A percentile compares a stretch with the other conserved stretches of the same genome.
Conservation (phyloP, 208 protist species). For the Trypanosoma theileri region DNA sequence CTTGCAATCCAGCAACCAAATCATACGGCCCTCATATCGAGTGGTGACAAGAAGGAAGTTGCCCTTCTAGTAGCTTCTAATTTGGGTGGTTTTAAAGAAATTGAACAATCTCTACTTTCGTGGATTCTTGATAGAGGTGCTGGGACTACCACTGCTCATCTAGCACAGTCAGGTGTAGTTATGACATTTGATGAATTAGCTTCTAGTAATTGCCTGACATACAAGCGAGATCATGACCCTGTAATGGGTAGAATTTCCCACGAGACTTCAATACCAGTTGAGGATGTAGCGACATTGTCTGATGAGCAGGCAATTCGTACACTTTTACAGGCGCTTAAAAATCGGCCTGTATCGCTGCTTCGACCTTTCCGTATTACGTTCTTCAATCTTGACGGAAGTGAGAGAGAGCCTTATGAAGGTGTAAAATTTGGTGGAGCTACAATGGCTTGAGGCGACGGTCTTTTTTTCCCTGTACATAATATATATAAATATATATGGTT, state of each 20-base stretch:
- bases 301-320: conserved; percentile 78
- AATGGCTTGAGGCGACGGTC: neutral
- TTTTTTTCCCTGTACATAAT: no score
- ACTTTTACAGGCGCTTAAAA: conserved; percentile 59
- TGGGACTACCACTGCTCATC: conserved; percentile 73
- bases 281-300: conserved; percentile 62
- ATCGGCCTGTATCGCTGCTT: conserved; percentile 54
- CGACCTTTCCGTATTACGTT: conserved; percentile 81
- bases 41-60: conserved; percentile 36
- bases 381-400: conserved; percentile 85
- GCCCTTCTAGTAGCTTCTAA: conserved; percentile 75
- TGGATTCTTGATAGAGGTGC: conserved; percentile 80
- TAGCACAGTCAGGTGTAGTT: conserved; percentile 75
- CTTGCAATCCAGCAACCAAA: conserved; percentile 62
- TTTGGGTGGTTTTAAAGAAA: conserved; percentile 56
- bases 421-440: conserved; percentile 81
- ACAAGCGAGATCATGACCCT: conserved; percentile 40
- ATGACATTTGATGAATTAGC: conserved; percentile 90
- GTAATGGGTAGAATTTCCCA: conserved; percentile 39
- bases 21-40: conserved; percentile 45
- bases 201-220: conserved; percentile 42
- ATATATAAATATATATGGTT: neutral
- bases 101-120: conserved; percentile 68
- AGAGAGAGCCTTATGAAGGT: conserved; percentile 75
- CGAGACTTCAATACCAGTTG: conserved; percentile 40